phyloP scores from a whole-genome alignment of 306 rosid species.

The Ormosia semicastrata region DNA sequence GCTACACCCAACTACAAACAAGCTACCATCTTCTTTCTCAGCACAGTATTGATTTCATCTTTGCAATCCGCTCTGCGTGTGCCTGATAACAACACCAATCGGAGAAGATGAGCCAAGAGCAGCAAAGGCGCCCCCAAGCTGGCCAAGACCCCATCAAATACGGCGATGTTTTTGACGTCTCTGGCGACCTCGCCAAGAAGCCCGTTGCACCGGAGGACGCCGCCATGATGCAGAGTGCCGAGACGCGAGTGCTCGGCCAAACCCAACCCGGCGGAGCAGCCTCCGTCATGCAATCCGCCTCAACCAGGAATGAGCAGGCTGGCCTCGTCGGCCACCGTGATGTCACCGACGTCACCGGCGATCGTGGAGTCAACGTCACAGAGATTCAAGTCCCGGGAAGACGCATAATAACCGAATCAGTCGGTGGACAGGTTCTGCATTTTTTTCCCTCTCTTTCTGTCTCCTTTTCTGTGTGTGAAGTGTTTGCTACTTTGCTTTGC shows the following conservation, averaged over 20 bases:
- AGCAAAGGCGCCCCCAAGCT: conserved; percentile 36
- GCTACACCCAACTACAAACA: too few species aligned
- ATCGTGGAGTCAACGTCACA: conserved; percentile 55
- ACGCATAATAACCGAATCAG: conserved; percentile 60
- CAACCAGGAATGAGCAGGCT: conserved; percentile 50
- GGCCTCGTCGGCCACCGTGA: conserved; percentile 51
- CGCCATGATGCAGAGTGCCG: conserved; percentile 81
- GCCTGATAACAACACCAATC: not conserved
- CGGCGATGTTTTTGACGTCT: conserved; percentile 62
- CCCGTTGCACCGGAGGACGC: conserved; percentile 69
- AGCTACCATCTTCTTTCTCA: not conserved
- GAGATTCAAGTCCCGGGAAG: conserved; percentile 54
- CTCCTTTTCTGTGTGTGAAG: too few species aligned
- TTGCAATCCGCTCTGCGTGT: not conserved
- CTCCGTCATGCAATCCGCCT: conserved; percentile 65
- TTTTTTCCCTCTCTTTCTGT: not conserved
- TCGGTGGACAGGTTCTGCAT: conserved; percentile 64
- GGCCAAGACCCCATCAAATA: conserved; percentile 50
- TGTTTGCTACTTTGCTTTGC: not conserved
- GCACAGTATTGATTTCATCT: not conserved
- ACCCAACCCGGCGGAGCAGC: conserved; percentile 64
- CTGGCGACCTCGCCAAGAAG: conserved; percentile 58
- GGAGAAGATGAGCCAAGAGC: conserved; percentile 58
- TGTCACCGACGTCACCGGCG: conserved; percentile 43
- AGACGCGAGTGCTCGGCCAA: conserved; percentile 51